Evolutionary conservation across 345 rosid species (phyloP), one percentile per base, ranked within the genome.

Genomic region (Citrus trifoliata): DNA sequence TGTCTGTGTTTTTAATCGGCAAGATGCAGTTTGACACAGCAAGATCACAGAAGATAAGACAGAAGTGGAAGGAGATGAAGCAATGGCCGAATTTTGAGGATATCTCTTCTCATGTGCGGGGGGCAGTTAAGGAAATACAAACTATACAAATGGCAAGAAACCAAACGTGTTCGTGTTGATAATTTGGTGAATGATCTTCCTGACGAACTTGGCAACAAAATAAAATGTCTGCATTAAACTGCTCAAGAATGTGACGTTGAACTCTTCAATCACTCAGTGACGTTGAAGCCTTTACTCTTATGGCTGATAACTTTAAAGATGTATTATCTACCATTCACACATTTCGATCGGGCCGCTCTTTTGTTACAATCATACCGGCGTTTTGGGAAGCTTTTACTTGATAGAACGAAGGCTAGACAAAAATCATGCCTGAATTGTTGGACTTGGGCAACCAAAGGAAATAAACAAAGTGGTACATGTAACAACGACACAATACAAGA

Each of bases 161-260:
- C 90, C 6, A 85, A 90, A 85, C 93, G 91, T 2, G 89, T 91
- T 32, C 89, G 91, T 40, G 95, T 87, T 75, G 90, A 91, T 60
- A 81, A 77, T 67, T 89, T 93, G 66, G 83, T 94, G 3, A 28
- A 81, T 24, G 85, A 87, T 80, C 91, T 95, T 64, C 97, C 96
- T 21, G 90, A 88, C 80, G 91, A 88, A 76, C 90, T 93, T 21
- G 82, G 92, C 80, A 88, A 93, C 28, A 93, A 95, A 83, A 91
- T 91, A 64, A 95, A 88, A 70, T 90, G 89, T 93, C 74, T 89
- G 97, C 86, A 84, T 90, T 74, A 89, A 87, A 72, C 80, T 90
- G 56, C 90, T 94, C 71, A 88, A 81, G 89, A 86, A 89, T 70
- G 97, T 92, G 68, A 80, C 71, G 6, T 21, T n/a, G 7, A 65